phyloP scores from a whole-genome alignment of 2,329 filamentous ascomycete genomes.

The Fusarium sp. region DNA sequence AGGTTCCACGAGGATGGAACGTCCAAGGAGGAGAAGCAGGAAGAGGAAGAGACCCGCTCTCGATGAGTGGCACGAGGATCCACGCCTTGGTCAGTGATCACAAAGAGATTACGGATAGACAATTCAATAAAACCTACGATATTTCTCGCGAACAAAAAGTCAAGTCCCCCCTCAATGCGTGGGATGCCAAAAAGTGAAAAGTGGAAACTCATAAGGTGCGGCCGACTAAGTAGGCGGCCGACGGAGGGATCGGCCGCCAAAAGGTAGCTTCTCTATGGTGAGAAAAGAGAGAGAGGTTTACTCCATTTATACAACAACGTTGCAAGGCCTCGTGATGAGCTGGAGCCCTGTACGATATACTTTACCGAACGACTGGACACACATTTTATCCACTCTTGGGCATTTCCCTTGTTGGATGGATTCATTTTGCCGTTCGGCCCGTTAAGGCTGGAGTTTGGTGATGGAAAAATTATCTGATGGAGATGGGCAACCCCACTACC shows the following conservation, averaged over 20 bases:
- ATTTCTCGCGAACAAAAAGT: background rate
- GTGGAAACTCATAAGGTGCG: slow-evolving; percentile 17
- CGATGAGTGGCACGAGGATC: slow-evolving; percentile 1
- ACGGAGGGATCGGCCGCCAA: background rate
- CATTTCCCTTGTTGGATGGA: background rate
- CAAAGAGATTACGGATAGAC: slow-evolving; percentile 8
- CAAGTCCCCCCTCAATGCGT: background rate
- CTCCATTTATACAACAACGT: background rate
- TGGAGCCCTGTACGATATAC: background rate
- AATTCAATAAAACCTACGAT: slow-evolving; percentile 18
- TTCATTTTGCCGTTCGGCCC: background rate
- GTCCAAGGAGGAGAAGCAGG: slow-evolving; percentile 50
- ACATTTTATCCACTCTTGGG: background rate
- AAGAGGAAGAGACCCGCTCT: slow-evolving; percentile 38
- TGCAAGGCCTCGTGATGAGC: background rate
- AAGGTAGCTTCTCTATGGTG: background rate
- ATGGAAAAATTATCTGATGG: slow-evolving; percentile 1
- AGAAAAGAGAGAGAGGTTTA: background rate
- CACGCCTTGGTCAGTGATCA: background rate
- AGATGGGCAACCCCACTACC: background rate
- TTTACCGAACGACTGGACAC: background rate
- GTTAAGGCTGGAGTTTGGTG: background rate
- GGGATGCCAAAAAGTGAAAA: background rate
- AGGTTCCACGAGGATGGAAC: slow-evolving; percentile 62
- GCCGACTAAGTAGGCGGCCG: background rate